A percentile compares a stretch with the other conserved stretches of the same genome.
Evolutionary conservation across 805 yeast genomes (phyloP).

Genomic region (Cyberlindnera galapagoensis): DNA sequence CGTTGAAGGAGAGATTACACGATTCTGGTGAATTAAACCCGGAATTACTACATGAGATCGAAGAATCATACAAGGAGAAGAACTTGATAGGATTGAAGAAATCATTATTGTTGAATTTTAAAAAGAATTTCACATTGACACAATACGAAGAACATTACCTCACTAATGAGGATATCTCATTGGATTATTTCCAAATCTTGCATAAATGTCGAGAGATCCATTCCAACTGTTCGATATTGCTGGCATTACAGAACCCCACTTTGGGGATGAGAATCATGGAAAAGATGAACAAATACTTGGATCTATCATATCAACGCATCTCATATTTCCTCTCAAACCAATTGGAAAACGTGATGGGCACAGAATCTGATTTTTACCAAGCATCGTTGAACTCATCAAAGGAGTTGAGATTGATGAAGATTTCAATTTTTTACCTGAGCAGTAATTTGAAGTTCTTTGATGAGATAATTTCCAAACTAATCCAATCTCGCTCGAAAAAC

Average conservation of each 20-base stretch:
- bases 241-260: constrained; percentile 61
- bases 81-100: constrained; percentile 36
- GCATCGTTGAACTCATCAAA: constrained; percentile 8
- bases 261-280: constrained; percentile 62
- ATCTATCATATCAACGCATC: constrained; percentile 49
- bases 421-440: constrained; percentile 28
- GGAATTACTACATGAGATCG: constrained; percentile 13
- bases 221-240: constrained; percentile 59
- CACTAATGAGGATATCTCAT: constrained; percentile 31
- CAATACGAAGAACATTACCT: constrained; percentile 67
- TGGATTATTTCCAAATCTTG: constrained; percentile 55
- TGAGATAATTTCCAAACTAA: constrained; percentile 53
- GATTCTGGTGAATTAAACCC: constrained; percentile 12
- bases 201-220: constrained; percentile 58
- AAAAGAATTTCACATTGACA: constrained; percentile 56
- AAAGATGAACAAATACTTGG: constrained; percentile 45
- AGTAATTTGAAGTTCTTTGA: constrained; percentile 47
- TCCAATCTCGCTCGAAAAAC: constrained; percentile 59
- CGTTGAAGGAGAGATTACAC: constrained; percentile 9
- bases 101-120: constrained; percentile 44
- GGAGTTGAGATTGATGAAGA: constrained; percentile 24
- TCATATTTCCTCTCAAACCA: constrained; percentile 33
- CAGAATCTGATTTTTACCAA: constrained; percentile 12
- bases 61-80: constrained; percentile 16
- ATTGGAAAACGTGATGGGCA: constrained; percentile 16